phyloP scores from a whole-genome alignment of 805 yeast genomes.

The Ogataea wickerhamii region DNA sequence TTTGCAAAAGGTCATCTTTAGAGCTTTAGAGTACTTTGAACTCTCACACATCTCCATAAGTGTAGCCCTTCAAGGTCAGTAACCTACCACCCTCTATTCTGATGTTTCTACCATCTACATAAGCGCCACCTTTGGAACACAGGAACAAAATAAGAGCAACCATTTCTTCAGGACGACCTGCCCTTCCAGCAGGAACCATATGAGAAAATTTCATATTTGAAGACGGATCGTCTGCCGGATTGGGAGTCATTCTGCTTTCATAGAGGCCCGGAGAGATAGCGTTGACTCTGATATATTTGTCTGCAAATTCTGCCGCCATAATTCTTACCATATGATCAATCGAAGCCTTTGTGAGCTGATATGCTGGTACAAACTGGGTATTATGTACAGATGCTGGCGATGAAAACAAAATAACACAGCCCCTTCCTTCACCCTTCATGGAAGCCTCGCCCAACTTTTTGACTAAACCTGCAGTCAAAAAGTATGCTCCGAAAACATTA shows the following conservation, averaged over 20 bases:
- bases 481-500: constrained; percentile 25
- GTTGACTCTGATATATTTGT: constrained; percentile 23
- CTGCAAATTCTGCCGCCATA: constrained; percentile 27
- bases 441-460: constrained; percentile 24
- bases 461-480: constrained; percentile 22
- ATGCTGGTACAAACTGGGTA: constrained; percentile 24
- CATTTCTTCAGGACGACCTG: constrained; percentile 21
- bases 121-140: constrained; percentile 25
- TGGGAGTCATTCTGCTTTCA: constrained; percentile 24
- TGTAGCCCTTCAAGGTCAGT: constrained; percentile 20
- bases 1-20: no score
- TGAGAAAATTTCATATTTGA: constrained; percentile 19
- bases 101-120: constrained; percentile 22
- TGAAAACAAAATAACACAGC: constrained; percentile 22
- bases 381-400: constrained; percentile 23
- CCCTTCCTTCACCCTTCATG: constrained; percentile 21
- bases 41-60: constrained; percentile 21
- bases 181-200: constrained; percentile 22
- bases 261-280: constrained; percentile 25
- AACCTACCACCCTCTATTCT: constrained; percentile 25
- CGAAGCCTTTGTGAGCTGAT: constrained; percentile 21
- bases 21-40: no score
- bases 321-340: constrained; percentile 26
- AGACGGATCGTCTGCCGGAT: constrained; percentile 18
- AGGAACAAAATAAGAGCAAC: constrained; percentile 18